Conservation (phyloP, 2,329 filamentous ascomycete genomes). For the Fusarium napiforme region DNA sequence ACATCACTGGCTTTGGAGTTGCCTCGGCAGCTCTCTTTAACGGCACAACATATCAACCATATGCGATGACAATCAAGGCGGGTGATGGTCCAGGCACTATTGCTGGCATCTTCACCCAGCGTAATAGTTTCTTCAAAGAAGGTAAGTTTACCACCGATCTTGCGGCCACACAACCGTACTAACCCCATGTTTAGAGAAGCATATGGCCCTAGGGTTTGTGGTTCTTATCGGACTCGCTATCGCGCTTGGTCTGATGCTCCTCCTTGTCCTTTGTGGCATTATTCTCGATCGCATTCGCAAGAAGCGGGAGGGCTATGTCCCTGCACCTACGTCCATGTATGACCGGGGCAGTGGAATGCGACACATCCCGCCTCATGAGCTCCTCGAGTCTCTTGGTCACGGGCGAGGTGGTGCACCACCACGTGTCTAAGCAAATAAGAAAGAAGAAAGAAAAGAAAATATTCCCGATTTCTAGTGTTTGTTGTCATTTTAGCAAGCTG, state of each 20-base stretch:
- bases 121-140: conserved; percentile 77
- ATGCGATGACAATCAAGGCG: conserved; percentile 78
- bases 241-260: conserved; percentile 78
- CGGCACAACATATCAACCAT: conserved; percentile 81
- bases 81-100: conserved; percentile 77
- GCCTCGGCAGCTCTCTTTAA: conserved; percentile 91
- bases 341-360: conserved; percentile 69
- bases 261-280: conserved; percentile 80
- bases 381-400: conserved; percentile 64
- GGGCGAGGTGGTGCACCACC: conserved; percentile 62
- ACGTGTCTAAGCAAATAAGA: conserved; percentile 55
- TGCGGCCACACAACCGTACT: conserved; percentile 5
- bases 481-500: conserved; percentile 45
- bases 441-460: not conserved
- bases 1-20: conserved; percentile 79
- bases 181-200: conserved; percentile 51
- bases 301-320: conserved; percentile 81
- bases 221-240: conserved; percentile 85
- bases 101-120: conserved; percentile 84
- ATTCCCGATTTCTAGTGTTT: conserved; percentile 20
- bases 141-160: conserved; percentile 61
- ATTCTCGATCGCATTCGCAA: conserved; percentile 80
- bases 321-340: conserved; percentile 75
- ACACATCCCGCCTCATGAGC: conserved; percentile 69
- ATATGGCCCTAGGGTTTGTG: conserved; percentile 78